Evolutionary conservation across 176 grass and related monocot genomes (phyloP).

Genomic region (Cocos nucifera): DNA sequence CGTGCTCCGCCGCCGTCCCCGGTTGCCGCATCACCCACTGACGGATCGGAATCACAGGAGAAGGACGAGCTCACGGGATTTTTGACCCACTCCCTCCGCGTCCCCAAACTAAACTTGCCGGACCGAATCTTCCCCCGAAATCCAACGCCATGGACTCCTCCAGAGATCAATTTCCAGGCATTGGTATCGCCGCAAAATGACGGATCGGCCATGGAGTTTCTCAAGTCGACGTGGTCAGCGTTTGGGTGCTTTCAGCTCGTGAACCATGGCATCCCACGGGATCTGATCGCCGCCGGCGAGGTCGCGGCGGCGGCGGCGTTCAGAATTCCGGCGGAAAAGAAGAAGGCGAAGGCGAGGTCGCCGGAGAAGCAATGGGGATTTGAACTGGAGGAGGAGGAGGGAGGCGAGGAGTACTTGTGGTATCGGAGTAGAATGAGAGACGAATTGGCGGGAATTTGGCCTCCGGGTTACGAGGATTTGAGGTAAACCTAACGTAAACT

Average conservation of each 20-base stretch:
- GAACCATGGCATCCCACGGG: conserved; percentile 38
- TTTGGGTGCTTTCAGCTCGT: conserved; percentile 54
- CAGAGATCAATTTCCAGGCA: conserved; percentile 37
- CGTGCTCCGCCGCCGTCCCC: conserved; percentile 69
- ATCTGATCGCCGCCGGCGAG: conserved; percentile 18
- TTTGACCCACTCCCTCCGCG: conserved; percentile 31
- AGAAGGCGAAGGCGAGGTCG: background rate
- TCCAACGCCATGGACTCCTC: conserved; percentile 25
- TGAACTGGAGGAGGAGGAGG: conserved; percentile 10
- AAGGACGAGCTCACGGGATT: conserved; percentile 50
- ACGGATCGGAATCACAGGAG: background rate
- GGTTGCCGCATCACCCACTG: conserved; percentile 25
- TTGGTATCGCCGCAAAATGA: conserved; percentile 9
- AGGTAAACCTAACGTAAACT: background rate
- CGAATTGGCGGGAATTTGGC: conserved; percentile 20
- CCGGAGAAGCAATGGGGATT: conserved; percentile 6
- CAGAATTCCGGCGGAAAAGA: conserved; percentile 5
- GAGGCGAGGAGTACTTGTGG: conserved; percentile 50
- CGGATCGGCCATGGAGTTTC: background rate
- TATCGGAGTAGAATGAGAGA: conserved; percentile 7
- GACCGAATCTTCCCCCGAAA: conserved; percentile 33
- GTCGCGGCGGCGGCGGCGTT: background rate
- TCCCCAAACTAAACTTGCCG: conserved; percentile 48
- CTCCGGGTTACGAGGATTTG: background rate
- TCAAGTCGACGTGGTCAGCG: conserved; percentile 40